Evolutionary conservation across 176 grass and related monocot genomes (phyloP).

Genomic region (Carex parvula): DNA sequence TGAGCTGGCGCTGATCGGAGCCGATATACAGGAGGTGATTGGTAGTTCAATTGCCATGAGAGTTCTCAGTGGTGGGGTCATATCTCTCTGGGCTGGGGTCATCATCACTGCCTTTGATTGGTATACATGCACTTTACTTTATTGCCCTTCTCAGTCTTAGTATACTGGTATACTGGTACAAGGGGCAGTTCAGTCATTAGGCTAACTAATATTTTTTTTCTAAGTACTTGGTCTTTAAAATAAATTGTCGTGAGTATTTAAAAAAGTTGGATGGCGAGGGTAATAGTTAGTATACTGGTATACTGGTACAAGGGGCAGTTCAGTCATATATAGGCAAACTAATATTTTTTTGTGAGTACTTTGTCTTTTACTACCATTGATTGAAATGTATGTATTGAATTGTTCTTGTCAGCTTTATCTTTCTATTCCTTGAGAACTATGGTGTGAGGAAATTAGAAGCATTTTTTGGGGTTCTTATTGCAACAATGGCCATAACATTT

Average conservation of each 20-base stretch:
- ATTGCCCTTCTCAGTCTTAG: too few relatives aligned
- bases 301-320: not conserved
- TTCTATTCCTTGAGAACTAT: slow-evolving; percentile 91
- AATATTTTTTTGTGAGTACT: not conserved
- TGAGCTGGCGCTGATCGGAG: slow-evolving; percentile 74
- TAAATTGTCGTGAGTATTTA: too few relatives aligned
- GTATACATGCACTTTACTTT: slow-evolving; percentile 19
- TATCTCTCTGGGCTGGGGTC: slow-evolving; percentile 85
- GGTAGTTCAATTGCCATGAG: slow-evolving; percentile 93
- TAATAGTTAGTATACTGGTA: too few relatives aligned
- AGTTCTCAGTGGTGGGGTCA: slow-evolving; percentile 58
- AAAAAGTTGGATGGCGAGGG: too few relatives aligned
- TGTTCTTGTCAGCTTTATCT: slow-evolving; percentile 70
- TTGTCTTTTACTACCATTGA: not conserved
- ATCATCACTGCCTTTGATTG: slow-evolving; percentile 84
- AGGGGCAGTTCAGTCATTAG: not conserved
- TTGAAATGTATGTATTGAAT: slow-evolving; percentile 27
- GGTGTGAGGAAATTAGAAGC: slow-evolving; percentile 94
- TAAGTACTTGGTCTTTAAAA: not conserved
- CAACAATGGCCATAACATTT: slow-evolving; percentile 73
- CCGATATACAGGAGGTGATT: slow-evolving; percentile 95
- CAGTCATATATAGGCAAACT: not conserved
- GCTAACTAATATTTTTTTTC: not conserved
- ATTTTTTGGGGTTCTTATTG: slow-evolving; percentile 78
- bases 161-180: not conserved